Evolutionary conservation across 164 flowering plant species (phyloP).

Genomic region (Vitis rupestris): DNA sequence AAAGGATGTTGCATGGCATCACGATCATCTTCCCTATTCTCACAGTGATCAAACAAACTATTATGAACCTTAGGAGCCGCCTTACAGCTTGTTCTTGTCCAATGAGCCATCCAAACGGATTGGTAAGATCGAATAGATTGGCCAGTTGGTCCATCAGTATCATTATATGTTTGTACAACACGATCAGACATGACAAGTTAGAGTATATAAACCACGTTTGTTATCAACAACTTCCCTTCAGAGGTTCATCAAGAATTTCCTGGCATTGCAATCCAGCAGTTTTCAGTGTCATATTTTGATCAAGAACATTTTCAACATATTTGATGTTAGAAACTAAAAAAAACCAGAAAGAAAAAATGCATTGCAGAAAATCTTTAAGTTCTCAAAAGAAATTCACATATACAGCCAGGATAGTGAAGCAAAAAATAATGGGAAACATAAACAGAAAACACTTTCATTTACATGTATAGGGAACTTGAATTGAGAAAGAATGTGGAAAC

Average conservation of each 20-base stretch:
- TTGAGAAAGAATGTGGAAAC: no score
- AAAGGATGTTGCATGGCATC: constrained; percentile 7
- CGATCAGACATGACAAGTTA: constrained; percentile 37
- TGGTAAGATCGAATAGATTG: constrained; percentile 26
- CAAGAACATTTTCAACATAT: no score
- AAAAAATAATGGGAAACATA: no score
- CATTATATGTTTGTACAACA: constrained; percentile 20
- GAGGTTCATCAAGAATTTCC: constrained; percentile 8
- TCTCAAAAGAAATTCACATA: no score
- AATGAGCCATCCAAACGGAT: constrained; percentile 61
- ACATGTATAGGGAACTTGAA: no score
- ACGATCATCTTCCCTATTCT: constrained; percentile 16
- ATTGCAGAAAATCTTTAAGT: no score
- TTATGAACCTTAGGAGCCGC: constrained; percentile 18
- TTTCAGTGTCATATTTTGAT: constrained; percentile 1
- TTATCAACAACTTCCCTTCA: not conserved
- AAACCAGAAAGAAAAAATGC: no score
- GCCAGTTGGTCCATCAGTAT: constrained; percentile 15
- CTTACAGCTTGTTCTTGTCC: constrained; percentile 40
- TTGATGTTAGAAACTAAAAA: no score
- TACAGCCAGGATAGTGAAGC: no score
- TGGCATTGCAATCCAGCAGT: constrained; percentile 7
- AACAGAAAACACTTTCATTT: no score
- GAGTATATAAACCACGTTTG: not conserved
- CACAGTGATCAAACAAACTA: constrained; percentile 4